These are phyloP conservation scores for Fusarium sp. DNA, from an alignment of 2,329 filamentous ascomycete species.

Conservation along the genomic window DNA sequence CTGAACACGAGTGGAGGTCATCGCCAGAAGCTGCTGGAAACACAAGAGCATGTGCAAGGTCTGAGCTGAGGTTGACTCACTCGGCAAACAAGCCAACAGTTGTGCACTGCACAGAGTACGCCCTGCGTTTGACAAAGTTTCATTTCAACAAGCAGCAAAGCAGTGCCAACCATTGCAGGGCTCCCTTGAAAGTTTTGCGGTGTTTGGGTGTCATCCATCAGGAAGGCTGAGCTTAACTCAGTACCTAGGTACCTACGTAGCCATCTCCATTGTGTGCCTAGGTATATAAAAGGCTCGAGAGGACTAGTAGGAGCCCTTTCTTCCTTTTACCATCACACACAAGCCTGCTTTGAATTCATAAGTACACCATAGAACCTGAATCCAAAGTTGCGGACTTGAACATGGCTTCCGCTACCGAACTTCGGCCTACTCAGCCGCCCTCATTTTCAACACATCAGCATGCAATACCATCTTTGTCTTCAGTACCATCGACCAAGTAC, in stretches of 20 bases:
- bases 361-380: neutral
- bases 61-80: slow-evolving; percentile 18
- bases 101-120: neutral
- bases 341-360: neutral
- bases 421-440: slow-evolving; percentile 36
- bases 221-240: slow-evolving; percentile 24
- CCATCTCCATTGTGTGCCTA: neutral
- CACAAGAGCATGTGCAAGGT: neutral
- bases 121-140: slow-evolving; percentile 37
- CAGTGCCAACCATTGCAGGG: neutral
- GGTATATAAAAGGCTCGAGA: slow-evolving; percentile 10
- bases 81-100: neutral
- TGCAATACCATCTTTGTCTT: neutral
- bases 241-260: neutral
- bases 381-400: neutral
- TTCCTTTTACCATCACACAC: neutral
- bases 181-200: neutral
- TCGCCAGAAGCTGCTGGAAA: neutral
- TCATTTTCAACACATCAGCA: slow-evolving; percentile 16
- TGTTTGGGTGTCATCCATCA: slow-evolving; percentile 17
- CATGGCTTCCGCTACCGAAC: slow-evolving; percentile 48
- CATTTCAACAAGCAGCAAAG: neutral
- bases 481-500: neutral
- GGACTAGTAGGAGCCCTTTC: neutral
- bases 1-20: neutral